Evolutionary conservation across 306 rosid genomes (phyloP).

Genomic region (Boehmeria nivea): DNA sequence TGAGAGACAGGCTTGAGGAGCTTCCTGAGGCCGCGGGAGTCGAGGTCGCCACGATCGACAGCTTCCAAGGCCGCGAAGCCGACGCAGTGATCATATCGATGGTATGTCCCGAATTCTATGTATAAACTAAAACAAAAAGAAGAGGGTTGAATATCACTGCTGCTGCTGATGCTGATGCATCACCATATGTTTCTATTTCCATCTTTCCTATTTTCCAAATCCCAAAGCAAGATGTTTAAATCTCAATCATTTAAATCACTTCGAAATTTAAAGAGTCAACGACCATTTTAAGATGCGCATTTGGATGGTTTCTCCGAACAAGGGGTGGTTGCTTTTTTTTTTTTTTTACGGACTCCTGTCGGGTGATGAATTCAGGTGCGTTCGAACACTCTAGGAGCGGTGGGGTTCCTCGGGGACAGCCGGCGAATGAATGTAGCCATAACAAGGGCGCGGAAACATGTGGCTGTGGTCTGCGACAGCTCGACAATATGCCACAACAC

Average conservation of each 20-base stretch:
- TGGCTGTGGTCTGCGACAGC: conserved; percentile 75
- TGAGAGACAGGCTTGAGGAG: conserved; percentile 74
- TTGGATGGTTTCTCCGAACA: too few relatives aligned
- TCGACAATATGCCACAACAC: conserved; percentile 82
- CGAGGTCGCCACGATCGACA: conserved; percentile 81
- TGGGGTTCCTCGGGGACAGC: conserved; percentile 82
- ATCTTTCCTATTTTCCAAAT: too few relatives aligned
- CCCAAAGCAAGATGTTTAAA: too few relatives aligned
- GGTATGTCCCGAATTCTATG: conserved; percentile 32
- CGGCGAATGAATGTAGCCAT: conserved; percentile 82
- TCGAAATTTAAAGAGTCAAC: too few relatives aligned
- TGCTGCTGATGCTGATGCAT: too few relatives aligned
- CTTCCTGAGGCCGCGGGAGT: conserved; percentile 58
- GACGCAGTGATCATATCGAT: conserved; percentile 85
- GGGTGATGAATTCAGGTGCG: conserved; percentile 39
- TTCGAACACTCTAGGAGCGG: conserved; percentile 77
- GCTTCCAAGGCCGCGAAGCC: conserved; percentile 92
- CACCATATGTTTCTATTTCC: too few relatives aligned
- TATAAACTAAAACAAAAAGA: too few relatives aligned
- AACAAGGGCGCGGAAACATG: conserved; percentile 77
- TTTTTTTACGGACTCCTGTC: neutral
- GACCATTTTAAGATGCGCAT: too few relatives aligned
- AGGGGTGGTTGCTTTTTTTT: too few relatives aligned
- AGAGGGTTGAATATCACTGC: too few relatives aligned
- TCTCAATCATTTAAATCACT: too few relatives aligned